Conservation (phyloP, 1,139 yeast genomes). For the Suhomyces coccinellae region DNA sequence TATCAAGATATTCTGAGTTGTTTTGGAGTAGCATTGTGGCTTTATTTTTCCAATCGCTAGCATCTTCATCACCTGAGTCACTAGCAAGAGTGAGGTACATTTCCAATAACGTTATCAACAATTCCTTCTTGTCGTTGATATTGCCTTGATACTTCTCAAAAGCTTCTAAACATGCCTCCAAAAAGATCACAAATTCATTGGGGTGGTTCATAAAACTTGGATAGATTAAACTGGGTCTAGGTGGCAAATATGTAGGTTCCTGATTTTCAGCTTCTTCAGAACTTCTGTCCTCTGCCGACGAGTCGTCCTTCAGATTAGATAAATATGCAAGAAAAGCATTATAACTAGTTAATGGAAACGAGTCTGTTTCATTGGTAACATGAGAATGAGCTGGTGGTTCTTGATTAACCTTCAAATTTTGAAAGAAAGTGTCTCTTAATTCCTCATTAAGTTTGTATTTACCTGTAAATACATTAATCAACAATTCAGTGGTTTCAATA, state of each 20-base stretch:
- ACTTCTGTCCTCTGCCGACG: constrained; percentile 4
- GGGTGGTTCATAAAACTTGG: constrained; percentile 84
- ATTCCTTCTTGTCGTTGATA: constrained; percentile 65
- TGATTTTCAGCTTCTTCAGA: not conserved
- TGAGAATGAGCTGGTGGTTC: constrained; percentile 3
- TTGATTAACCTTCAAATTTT: constrained; percentile 4
- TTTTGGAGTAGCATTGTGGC: constrained; percentile 55
- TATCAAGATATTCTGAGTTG: constrained; percentile 51
- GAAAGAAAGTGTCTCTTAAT: constrained; percentile 4
- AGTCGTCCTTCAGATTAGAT: constrained; percentile 30
- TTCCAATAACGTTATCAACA: constrained; percentile 78
- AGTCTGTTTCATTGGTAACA: not conserved
- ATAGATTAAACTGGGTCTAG: constrained; percentile 84
- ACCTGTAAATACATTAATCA: constrained; percentile 89
- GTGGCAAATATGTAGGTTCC: constrained; percentile 83
- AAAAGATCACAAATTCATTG: constrained; percentile 85
- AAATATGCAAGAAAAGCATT: constrained; percentile 69
- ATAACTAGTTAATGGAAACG: constrained; percentile 58
- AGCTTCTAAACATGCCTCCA: constrained; percentile 86
- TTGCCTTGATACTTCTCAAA: constrained; percentile 78
- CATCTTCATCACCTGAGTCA: constrained; percentile 30
- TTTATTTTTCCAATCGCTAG: constrained; percentile 59
- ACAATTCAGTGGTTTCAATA: constrained; percentile 74
- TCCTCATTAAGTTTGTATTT: constrained; percentile 47
- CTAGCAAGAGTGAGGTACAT: constrained; percentile 66